Percentiles rank a stretch among this genome's conserved stretches.
Evolutionary conservation across 805 yeast genomes (phyloP).

Genomic region (Teunomyces panamensis): DNA sequence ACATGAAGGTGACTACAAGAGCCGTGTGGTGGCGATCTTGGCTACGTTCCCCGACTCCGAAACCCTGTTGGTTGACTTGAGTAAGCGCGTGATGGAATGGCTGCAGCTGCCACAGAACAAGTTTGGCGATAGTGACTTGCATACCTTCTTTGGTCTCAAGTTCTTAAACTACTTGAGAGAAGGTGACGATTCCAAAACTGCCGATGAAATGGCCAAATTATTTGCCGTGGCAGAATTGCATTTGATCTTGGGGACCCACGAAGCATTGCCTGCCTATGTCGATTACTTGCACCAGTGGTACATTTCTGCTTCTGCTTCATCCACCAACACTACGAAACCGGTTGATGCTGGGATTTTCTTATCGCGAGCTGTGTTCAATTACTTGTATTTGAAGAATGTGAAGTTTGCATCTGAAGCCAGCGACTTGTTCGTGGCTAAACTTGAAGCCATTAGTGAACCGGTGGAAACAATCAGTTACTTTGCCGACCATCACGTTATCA

Average conservation of each 20-base stretch:
- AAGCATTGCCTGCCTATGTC: constrained; percentile 39
- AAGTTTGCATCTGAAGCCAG: constrained; percentile 48
- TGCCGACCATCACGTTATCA: constrained; percentile 46
- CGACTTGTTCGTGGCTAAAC: constrained; percentile 19
- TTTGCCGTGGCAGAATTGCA: constrained; percentile 72
- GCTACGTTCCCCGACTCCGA: constrained; percentile 43
- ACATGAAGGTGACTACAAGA: constrained; percentile 37
- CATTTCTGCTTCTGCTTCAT: neutral
- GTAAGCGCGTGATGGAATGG: constrained; percentile 69
- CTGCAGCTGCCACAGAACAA: constrained; percentile 45
- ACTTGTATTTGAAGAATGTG: constrained; percentile 63
- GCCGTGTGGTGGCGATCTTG: constrained; percentile 47
- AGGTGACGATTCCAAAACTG: constrained; percentile 11
- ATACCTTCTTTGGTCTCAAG: constrained; percentile 69
- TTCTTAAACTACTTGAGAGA: constrained; percentile 40
- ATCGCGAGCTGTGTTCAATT: constrained; percentile 70
- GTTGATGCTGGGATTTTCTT: constrained; percentile 37
- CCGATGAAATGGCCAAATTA: constrained; percentile 34
- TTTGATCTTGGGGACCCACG: constrained; percentile 62
- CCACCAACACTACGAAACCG: neutral
- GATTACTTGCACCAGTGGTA: constrained; percentile 48
- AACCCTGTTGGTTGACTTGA: constrained; percentile 56
- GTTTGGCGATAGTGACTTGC: constrained; percentile 74
- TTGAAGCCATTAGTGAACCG: constrained; percentile 10
- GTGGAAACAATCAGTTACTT: constrained; percentile 29